These are phyloP conservation scores for Anethum foeniculum DNA, from an alignment of 140 eudicot species.

Conservation along the genomic window DNA sequence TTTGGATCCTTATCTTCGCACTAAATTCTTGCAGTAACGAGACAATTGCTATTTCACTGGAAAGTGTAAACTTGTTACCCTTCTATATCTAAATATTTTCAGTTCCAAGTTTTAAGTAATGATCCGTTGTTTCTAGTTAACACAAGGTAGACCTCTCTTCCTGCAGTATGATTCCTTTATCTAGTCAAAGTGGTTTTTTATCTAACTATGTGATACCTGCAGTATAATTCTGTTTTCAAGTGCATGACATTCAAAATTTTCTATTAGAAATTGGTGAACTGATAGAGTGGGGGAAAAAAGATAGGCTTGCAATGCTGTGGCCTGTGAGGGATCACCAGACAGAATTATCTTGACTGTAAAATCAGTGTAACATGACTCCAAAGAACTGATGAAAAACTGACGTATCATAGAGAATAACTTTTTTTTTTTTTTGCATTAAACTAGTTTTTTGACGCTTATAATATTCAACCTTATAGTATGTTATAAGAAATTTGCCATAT, in stretches of 20 bases:
- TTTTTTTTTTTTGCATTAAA: neutral
- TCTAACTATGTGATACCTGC: neutral
- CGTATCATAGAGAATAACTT: neutral
- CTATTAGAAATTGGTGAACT: neutral
- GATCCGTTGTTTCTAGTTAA: neutral
- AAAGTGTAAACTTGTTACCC: neutral
- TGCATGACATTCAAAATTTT: neutral
- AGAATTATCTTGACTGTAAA: neutral
- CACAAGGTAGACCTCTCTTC: neutral
- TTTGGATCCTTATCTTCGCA: neutral
- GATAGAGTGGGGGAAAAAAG: neutral
- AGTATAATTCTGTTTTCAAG: no score
- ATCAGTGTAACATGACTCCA: neutral
- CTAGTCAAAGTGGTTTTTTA: neutral
- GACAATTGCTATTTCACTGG: neutral
- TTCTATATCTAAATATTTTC: neutral
- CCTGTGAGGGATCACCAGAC: neutral
- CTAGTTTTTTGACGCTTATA: neutral
- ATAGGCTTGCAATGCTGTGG: neutral
- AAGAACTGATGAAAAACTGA: neutral
- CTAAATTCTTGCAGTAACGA: neutral
- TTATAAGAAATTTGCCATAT: neutral
- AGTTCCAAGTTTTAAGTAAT: neutral
- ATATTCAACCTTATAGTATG: neutral
- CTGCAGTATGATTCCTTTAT: neutral